Evolutionary conservation across 2,329 filamentous ascomycete genomes (phyloP).

Genomic region (Aspergillus nomiae): DNA sequence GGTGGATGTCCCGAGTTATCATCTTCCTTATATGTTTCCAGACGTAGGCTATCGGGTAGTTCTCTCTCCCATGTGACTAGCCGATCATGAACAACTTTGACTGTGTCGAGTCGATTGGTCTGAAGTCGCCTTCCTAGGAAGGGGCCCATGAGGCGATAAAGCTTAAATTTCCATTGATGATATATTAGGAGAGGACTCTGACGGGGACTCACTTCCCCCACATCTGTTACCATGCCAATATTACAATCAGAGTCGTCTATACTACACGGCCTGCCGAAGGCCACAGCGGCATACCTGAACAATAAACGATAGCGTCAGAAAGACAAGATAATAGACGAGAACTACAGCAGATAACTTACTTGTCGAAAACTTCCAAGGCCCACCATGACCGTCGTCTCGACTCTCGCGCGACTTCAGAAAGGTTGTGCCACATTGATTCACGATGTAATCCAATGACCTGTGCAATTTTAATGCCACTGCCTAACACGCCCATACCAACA

Average conservation of each 20-base stretch:
- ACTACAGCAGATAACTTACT: slow-evolving; percentile 1
- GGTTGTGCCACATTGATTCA: slow-evolving; percentile 1
- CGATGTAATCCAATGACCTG: slow-evolving; percentile 12
- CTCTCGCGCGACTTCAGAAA: slow-evolving; percentile 3
- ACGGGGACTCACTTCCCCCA: neutral
- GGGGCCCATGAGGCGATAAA: slow-evolving; percentile 4
- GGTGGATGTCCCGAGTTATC: neutral
- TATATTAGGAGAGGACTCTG: slow-evolving; percentile 1
- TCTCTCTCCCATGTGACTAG: slow-evolving; percentile 4
- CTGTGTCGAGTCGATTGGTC: slow-evolving; percentile 4
- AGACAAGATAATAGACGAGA: too few relatives aligned
- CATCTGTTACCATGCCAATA: neutral
- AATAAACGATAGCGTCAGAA: neutral
- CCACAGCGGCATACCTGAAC: slow-evolving; percentile 10
- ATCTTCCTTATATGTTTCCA: slow-evolving; percentile 5
- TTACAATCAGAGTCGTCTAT: slow-evolving; percentile 9
- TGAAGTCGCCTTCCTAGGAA: slow-evolving; percentile 5
- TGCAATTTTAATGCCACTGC: slow-evolving; percentile 12
- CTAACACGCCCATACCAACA: slow-evolving; percentile 9
- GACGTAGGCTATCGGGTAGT: slow-evolving; percentile 7
- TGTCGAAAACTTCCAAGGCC: slow-evolving; percentile 10
- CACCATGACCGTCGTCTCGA: slow-evolving; percentile 9
- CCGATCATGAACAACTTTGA: slow-evolving; percentile 2
- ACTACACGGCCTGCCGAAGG: slow-evolving; percentile 12
- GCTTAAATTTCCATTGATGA: slow-evolving; percentile 4